Conservation (phyloP, 129 eudicot species). For the Ambrosia trifida region DNA sequence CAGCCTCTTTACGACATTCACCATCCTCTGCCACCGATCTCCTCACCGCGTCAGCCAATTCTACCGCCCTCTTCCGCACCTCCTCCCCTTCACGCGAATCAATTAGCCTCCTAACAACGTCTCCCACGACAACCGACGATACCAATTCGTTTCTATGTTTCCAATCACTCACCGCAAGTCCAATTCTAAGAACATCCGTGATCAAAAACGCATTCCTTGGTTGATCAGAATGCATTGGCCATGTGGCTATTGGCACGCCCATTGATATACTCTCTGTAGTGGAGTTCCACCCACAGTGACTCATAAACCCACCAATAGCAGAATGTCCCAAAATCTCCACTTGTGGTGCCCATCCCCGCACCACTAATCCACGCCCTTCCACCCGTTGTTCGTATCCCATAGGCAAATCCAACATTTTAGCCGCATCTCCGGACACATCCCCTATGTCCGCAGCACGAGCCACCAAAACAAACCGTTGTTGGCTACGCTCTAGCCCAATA, state of each 20-base stretch:
- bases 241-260: slow-evolving; percentile 47
- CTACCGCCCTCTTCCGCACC: slow-evolving; percentile 31
- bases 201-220: slow-evolving; percentile 35
- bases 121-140: slow-evolving; percentile 18
- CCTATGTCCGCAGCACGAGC: slow-evolving; percentile 29
- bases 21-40: slow-evolving; percentile 35
- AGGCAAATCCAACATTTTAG: slow-evolving; percentile 26
- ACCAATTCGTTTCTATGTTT: slow-evolving; percentile 35
- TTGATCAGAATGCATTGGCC: slow-evolving; percentile 56
- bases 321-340: slow-evolving; percentile 41
- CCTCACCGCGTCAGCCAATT: slow-evolving; percentile 24
- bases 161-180: slow-evolving; percentile 40
- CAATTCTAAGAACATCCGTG: slow-evolving; percentile 27
- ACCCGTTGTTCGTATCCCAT: slow-evolving; percentile 41
- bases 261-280: slow-evolving; percentile 36
- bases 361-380: slow-evolving; percentile 37
- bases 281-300: slow-evolving; percentile 60
- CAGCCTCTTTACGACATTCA: slow-evolving; percentile 23
- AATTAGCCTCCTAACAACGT: slow-evolving; percentile 27
- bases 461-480: slow-evolving; percentile 44
- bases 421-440: slow-evolving; percentile 27
- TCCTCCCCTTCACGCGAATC: slow-evolving; percentile 39
- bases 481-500: slow-evolving; percentile 40
- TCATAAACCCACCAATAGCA: slow-evolving; percentile 41
- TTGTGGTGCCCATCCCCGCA: slow-evolving; percentile 55